phyloP scores from a whole-genome alignment of 2,329 filamentous ascomycete species.

The Microascus cirrosus region DNA sequence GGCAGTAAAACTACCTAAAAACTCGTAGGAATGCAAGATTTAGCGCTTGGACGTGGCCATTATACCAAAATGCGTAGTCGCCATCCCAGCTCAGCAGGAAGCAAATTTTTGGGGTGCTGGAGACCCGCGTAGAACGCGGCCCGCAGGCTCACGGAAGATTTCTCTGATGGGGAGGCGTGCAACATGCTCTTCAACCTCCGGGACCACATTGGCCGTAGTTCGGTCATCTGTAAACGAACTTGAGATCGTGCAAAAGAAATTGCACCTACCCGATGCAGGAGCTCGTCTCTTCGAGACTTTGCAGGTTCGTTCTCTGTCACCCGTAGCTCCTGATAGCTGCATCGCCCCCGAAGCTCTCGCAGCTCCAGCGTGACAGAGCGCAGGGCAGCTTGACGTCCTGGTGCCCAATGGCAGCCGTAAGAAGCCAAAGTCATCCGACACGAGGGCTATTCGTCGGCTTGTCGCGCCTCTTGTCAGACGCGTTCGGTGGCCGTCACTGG shows the following conservation, averaged over 20 bases:
- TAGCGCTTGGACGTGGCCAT: neutral
- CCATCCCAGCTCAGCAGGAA: neutral
- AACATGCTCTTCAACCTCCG: neutral
- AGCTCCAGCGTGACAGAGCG: neutral
- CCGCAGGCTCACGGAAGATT: neutral
- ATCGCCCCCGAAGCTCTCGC: neutral
- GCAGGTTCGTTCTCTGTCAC: neutral
- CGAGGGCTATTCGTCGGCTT: neutral
- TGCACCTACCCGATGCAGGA: neutral
- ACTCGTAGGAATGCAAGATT: neutral
- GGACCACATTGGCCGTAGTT: neutral
- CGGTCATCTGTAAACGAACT: neutral
- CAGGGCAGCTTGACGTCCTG: neutral
- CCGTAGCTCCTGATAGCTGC: neutral
- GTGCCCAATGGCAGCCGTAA: neutral
- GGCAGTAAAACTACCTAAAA: neutral
- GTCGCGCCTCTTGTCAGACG: slow-evolving; percentile 1
- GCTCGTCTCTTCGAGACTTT: neutral
- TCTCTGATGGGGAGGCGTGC: neutral
- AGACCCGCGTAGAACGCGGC: too few species aligned
- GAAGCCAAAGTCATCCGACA: neutral
- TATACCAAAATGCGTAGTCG: neutral
- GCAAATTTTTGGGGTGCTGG: too few species aligned
- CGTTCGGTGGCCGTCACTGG: neutral
- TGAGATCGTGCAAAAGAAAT: neutral